Conservation (phyloP, 2,329 filamentous ascomycete genomes). For the Aspergillus sp. region DNA sequence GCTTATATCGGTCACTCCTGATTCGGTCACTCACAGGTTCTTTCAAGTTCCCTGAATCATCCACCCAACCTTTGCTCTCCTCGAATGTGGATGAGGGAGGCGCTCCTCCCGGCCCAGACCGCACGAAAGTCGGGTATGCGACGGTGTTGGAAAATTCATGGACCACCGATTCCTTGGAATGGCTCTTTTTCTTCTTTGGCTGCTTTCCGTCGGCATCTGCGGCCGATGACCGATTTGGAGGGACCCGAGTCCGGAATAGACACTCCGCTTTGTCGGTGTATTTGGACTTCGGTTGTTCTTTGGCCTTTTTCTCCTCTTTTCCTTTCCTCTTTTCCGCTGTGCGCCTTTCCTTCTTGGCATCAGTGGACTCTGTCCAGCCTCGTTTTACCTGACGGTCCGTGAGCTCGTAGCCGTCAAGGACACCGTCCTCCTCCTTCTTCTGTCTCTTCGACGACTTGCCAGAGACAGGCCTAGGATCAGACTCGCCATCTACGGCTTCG, state of each 20-base stretch:
- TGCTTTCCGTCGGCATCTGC: slow-evolving; percentile 34
- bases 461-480: slow-evolving; percentile 28
- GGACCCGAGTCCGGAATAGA: slow-evolving; percentile 71
- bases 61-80: slow-evolving; percentile 81
- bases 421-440: slow-evolving; percentile 45
- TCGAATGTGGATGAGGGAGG: slow-evolving; percentile 57
- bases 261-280: slow-evolving; percentile 74
- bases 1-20: slow-evolving; percentile 20
- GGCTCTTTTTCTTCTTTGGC: slow-evolving; percentile 53
- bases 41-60: slow-evolving; percentile 65
- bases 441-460: slow-evolving; percentile 31
- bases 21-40: slow-evolving; percentile 22
- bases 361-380: slow-evolving; percentile 69
- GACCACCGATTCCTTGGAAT: slow-evolving; percentile 56
- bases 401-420: slow-evolving; percentile 62
- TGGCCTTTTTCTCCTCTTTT: slow-evolving; percentile 48
- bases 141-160: slow-evolving; percentile 85
- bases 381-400: slow-evolving; percentile 72
- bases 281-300: slow-evolving; percentile 57
- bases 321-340: slow-evolving; percentile 42
- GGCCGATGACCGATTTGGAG: slow-evolving; percentile 44
- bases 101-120: slow-evolving; percentile 40
- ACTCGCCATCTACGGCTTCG: slow-evolving; percentile 25
- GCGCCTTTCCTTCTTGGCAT: slow-evolving; percentile 34
- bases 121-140: slow-evolving; percentile 74